Evolutionary conservation across 2,329 filamentous ascomycete species (phyloP).

Genomic region (Diaporthe batatas): DNA sequence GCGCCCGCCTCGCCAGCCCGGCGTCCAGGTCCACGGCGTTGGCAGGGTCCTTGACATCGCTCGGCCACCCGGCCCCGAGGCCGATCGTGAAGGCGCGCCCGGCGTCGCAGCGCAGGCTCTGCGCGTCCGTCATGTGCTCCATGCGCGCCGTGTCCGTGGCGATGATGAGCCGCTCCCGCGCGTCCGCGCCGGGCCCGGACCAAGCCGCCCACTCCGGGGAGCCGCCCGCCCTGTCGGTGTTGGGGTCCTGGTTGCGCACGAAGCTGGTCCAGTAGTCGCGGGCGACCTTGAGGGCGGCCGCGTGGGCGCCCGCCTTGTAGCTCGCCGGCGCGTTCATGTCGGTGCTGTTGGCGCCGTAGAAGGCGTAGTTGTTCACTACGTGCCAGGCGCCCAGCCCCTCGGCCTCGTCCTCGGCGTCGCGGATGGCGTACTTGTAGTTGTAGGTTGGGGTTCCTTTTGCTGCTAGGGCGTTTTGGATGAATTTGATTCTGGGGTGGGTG

Average conservation of each 20-base stretch:
- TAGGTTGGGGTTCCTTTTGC: slow-evolving; percentile 23
- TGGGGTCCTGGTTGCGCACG: slow-evolving; percentile 28
- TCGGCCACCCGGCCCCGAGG: background rate
- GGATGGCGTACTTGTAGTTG: slow-evolving; percentile 29
- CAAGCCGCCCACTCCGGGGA: background rate
- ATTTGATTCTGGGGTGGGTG: background rate
- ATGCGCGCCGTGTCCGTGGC: background rate
- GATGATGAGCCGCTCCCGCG: slow-evolving; percentile 20
- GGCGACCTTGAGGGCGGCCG: background rate
- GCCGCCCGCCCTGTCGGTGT: slow-evolving; percentile 6
- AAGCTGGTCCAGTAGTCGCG: slow-evolving; percentile 33
- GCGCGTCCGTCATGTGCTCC: slow-evolving; percentile 29
- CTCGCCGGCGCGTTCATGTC: slow-evolving; percentile 7
- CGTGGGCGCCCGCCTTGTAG: background rate
- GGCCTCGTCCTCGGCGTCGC: slow-evolving; percentile 25
- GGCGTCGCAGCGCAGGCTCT: slow-evolving; percentile 31
- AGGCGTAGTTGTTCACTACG: slow-evolving; percentile 32
- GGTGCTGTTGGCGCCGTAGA: slow-evolving; percentile 25
- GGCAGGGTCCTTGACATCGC: slow-evolving; percentile 5
- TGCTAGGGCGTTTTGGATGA: slow-evolving; percentile 26
- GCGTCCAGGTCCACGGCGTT: slow-evolving; percentile 12
- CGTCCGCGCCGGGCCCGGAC: slow-evolving; percentile 3
- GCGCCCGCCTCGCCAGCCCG: slow-evolving; percentile 6
- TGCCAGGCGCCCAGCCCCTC: slow-evolving; percentile 17
- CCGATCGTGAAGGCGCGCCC: slow-evolving; percentile 6